Base-by-base conservation (phyloP, 1,139 yeast species). In the Maudiozyma humilis region DNA sequence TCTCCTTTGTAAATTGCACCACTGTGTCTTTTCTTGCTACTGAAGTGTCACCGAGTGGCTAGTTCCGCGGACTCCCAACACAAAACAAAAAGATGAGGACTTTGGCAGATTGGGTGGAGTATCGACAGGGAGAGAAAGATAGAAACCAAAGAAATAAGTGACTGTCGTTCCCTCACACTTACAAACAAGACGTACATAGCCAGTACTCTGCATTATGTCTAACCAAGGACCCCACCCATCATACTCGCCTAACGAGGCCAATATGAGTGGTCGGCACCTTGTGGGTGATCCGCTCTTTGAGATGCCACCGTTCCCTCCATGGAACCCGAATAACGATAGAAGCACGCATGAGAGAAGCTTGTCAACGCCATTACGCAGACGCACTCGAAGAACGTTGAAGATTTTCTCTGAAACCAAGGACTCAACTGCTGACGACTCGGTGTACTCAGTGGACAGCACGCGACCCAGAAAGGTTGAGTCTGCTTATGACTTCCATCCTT, bases 231-330 rank as follows among this genome's bases (percentile, higher is more conserved):
- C 3, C 17, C 10, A 12, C 10, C 5, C 18, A 15, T 14, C 36
- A 32, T 15, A 18, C 7, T 17, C 29, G 13, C 30, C 20, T 10
- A 23, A 23, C 4, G 19, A 32, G 14, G 27, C 20, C 20, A 31
- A 32, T 23, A 17, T n/a, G 6, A 15, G 4, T 30, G n/a, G 23
- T 6, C 4, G 30, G 40, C n/a, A 17, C 4, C 16, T 8, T 37
- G 4, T 43, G 32, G 37, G 40, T 25, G 18, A 40, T 25, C 31
- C 47, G 17, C 13, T 43, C 6, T 57, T 56, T 36, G 60, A 57
- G 31, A 44, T 58, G 23, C 61, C 61, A 15, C 48, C 57, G 12
- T 45, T 59, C 18, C 62, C 62, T 16, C 56, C 60, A 15, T 59
- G 63, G 63, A 48, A 49, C 19, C 45, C 47, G 29, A 44, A 48